These are phyloP conservation scores for Thecaphora thlaspeos DNA, from an alignment of 1,284 basidiomycete genomes.

Conservation along the genomic window DNA sequence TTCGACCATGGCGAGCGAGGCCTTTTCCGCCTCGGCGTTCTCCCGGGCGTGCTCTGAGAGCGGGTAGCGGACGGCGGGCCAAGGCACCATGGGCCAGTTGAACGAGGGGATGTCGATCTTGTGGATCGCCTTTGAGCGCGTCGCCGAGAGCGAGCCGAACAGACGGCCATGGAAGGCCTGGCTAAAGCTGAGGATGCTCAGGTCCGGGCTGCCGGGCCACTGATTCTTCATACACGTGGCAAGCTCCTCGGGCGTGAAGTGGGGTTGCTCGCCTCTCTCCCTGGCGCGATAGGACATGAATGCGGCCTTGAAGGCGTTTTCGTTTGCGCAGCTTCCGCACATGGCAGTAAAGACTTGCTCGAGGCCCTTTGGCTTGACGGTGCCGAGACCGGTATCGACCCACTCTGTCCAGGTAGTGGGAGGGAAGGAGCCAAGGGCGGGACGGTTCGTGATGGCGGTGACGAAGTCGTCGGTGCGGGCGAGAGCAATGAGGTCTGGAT, in stretches of 20 bases:
- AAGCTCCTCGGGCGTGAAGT: conserved; percentile 32
- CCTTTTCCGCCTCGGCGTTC: conserved; percentile 60
- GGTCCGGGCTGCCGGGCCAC: conserved; percentile 61
- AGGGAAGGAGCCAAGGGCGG: conserved; percentile 64
- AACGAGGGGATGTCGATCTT: conserved; percentile 65
- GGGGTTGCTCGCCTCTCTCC: conserved; percentile 54
- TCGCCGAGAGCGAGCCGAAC: conserved; percentile 60
- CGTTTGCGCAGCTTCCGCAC: conserved; percentile 58
- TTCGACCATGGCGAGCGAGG: conserved; percentile 58
- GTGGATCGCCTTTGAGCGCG: conserved; percentile 61
- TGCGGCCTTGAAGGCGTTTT: conserved; percentile 64
- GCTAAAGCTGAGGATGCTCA: conserved; percentile 63
- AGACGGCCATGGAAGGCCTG: conserved; percentile 57
- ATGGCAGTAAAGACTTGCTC: conserved; percentile 59
- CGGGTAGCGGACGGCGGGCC: conserved; percentile 63
- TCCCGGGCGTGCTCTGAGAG: conserved; percentile 59
- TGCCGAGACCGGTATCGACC: conserved; percentile 61
- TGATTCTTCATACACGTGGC: conserved; percentile 63
- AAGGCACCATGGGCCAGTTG: conserved; percentile 63
- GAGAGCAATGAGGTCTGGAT: conserved; percentile 59
- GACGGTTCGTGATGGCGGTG: conserved; percentile 60
- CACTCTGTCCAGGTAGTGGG: conserved; percentile 61
- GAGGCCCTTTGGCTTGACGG: conserved; percentile 62
- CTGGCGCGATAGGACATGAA: conserved; percentile 61
- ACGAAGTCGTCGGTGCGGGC: conserved; percentile 59